Evolutionary conservation across 2,329 filamentous ascomycete species (phyloP), one percentile per base, ranked within the genome.

Genomic region (Colletotrichum sp.): DNA sequence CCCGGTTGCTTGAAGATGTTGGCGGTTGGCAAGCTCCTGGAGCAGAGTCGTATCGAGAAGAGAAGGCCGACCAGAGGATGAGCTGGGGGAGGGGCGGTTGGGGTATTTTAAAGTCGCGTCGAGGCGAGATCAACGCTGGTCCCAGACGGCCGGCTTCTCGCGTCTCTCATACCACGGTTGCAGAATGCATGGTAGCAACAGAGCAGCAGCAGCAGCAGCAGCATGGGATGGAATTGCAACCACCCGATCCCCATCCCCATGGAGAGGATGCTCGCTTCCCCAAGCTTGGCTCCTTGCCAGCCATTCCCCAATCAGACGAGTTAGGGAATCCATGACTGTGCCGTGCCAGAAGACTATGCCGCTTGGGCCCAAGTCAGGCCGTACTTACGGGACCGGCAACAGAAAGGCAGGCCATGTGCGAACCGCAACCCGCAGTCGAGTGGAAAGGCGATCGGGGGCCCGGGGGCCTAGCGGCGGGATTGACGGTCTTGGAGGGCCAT

Each of bases 401-500:
- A 55, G 36, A 28, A 63, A 18, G 30, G 18, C 24, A 39, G 44
- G 44, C 64, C 70, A 69, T 72, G 63, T 76, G 73, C 55, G 21
- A 73, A 32, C 57, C 21, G 59, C 36, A 68, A 39, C 34, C 64
- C 73, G 26, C 71, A 65, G 28, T 65, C 16, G 10, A 66, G 49
- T 36, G 70, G 57, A 64, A 65, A 69, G 63, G 21, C 74, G 64
- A 76, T 76, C 74, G 18, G 60, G 36, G 34, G 16, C 34, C 12
- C 26, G 21, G 7, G 10, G 70, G 28, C 7, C 28, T 76, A 76
- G 74, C 74, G 74, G 74, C 74, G 74, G 74, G 64, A 76, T 76
- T 76, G 74, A 73, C 64, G 74, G 74, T 36, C 44, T 74, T 76
- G 74, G 26, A 72, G 12, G 70, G 52, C 24, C n/a, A 59, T 74